Base-by-base conservation (phyloP, 495 filamentous ascomycete genomes). In the Neurospora sp. region DNA sequence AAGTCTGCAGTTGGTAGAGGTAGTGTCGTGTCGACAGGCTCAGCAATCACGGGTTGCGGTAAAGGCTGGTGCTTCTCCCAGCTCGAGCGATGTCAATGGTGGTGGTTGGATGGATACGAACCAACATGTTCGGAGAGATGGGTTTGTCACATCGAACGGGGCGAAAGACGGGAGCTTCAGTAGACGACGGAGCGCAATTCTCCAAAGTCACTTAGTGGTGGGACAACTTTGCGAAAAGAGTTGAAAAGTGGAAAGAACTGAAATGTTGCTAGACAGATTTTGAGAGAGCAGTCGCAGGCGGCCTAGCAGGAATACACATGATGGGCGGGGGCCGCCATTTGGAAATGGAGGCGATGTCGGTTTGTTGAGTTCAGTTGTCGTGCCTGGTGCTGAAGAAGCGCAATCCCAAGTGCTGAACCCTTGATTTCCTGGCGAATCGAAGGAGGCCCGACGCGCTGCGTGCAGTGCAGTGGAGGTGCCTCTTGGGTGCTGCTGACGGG, bases 41-140 rank as follows among this genome's bases (percentile, higher is more conserved):
- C 31, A 53, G 45, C 12, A 65, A 76, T 80, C 75, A 79, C 38
- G 73, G 61, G 53, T 73, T 53, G 76, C 70, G 72, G 70, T 59
- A 68, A 72, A 65, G 74, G 69, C 69, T 73, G 61, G 73, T 74
- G 74, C 74, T 72, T 77, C 74, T 78, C 75, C 76, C 75, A 73
- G 74, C 73, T 77, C 78, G 78, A 78, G 79, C 75, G 70, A 77
- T 79, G 73, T 78, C 77, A 77, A 78, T 72, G 69, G 78, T 76
- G 45, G 73, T 74, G 69, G 70, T 71, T 69, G 70, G 73, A 73
- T 71, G 39, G 38, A 73, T 77, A 75, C 79, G 78, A 78, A 71
- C 73, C 75, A 79, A 78, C 79, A 80, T 80, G 73, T 80, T 80
- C 79, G 79, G 69, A 74, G 71, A 71, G 69, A n/a, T 42, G 65